Evolutionary conservation across 106 monocot species (phyloP).

Genomic region (Dioscorea alata): DNA sequence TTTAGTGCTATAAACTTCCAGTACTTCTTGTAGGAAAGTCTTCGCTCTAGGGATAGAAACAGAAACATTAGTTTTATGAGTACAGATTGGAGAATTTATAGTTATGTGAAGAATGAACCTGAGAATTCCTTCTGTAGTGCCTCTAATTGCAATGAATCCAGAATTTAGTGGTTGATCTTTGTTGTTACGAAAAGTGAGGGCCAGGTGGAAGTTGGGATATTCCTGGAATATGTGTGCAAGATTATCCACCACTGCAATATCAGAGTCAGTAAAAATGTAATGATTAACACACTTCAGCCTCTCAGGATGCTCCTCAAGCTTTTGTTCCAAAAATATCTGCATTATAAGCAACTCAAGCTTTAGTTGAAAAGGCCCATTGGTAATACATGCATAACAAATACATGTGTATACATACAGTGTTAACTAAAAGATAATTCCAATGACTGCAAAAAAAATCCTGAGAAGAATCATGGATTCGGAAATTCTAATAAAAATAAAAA

Average conservation of each 20-base stretch:
- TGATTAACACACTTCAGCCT: slow-evolving; percentile 25
- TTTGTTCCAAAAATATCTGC: slow-evolving; percentile 66
- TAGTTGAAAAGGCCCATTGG: not conserved
- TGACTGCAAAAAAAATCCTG: not conserved
- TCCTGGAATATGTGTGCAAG: slow-evolving; percentile 73
- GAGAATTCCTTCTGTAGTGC: slow-evolving; percentile 63
- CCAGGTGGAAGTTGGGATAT: slow-evolving; percentile 72
- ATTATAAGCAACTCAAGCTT: slow-evolving; percentile 6
- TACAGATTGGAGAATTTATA: not conserved
- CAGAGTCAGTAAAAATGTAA: slow-evolving; percentile 87
- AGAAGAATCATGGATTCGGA: not conserved
- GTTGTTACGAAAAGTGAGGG: slow-evolving; percentile 93
- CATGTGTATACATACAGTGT: not conserved
- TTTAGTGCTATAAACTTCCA: slow-evolving; percentile 64
- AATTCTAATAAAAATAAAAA: not conserved
- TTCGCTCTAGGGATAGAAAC: slow-evolving; percentile 52
- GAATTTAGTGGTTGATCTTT: slow-evolving; percentile 95
- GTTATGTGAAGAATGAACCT: slow-evolving; percentile 42
- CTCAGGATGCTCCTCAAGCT: slow-evolving; percentile 30
- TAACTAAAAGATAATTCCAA: not conserved
- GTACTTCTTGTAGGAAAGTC: slow-evolving; percentile 64
- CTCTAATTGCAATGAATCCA: slow-evolving; percentile 93
- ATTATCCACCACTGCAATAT: slow-evolving; percentile 87
- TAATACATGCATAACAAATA: not conserved
- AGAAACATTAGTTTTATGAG: slow-evolving; percentile 2